Percentiles rank a stretch among this genome's conserved stretches.
These are phyloP conservation scores for Isabelozyma rhagii DNA, from an alignment of 805 yeast genomes.

Conservation along the genomic window DNA sequence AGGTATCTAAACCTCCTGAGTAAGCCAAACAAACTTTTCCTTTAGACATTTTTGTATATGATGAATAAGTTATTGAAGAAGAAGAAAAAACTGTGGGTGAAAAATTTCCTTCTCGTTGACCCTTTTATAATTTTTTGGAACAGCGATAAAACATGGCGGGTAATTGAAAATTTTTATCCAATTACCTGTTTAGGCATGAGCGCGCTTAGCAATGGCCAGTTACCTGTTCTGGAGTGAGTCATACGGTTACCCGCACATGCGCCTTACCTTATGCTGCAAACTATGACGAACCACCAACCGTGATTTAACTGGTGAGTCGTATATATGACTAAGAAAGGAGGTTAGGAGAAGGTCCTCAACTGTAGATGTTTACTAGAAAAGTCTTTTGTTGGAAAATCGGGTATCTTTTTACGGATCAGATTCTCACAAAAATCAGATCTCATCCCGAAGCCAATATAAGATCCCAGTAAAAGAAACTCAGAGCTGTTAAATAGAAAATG, in stretches of 20 bases:
- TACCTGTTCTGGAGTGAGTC: background rate
- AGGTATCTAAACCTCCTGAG: constrained; percentile 98
- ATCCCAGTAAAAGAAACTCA: too few species aligned
- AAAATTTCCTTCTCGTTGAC: background rate
- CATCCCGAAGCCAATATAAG: too few species aligned
- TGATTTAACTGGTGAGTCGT: background rate
- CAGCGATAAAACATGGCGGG: background rate
- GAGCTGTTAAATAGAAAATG: too few species aligned
- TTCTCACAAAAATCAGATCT: too few species aligned
- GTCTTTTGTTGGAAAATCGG: too few species aligned
- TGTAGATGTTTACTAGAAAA: too few species aligned
- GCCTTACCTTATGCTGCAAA: constrained; percentile 1
- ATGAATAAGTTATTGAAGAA: background rate
- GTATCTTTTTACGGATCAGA: too few species aligned
- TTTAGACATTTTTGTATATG: constrained; percentile 68
- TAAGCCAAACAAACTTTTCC: constrained; percentile 99
- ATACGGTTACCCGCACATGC: background rate
- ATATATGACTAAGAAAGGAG: background rate
- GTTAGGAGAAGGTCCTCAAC: too few species aligned
- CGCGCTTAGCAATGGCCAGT: background rate
- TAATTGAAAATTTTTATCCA: background rate
- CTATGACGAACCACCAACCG: background rate
- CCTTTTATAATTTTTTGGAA: background rate
- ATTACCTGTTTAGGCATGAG: background rate
- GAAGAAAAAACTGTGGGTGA: background rate